A percentile compares a stretch with the other conserved stretches of the same genome.
Conservation (phyloP, 2,329 filamentous ascomycete species). For the Alternaria gansuensis region DNA sequence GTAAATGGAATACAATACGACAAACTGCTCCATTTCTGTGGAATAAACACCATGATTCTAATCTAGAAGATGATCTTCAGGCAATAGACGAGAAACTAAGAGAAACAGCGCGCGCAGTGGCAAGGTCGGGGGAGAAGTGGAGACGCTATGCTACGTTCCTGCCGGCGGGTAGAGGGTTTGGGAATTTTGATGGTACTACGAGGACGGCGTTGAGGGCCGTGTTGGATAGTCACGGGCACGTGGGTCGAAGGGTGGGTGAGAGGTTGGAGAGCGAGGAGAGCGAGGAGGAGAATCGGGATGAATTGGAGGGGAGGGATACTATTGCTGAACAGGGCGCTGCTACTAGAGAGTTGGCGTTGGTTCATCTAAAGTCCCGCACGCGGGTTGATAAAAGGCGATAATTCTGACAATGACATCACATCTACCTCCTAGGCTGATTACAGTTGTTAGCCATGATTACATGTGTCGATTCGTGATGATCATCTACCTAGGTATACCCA, state of each 20-base stretch:
- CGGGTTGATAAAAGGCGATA: neutral
- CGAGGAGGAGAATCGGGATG: neutral
- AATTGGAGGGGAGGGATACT: neutral
- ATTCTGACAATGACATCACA: neutral
- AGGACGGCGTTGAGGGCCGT: neutral
- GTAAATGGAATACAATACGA: neutral
- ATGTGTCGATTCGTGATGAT: neutral
- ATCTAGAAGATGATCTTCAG: neutral
- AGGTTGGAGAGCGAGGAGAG: neutral
- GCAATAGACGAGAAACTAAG: neutral
- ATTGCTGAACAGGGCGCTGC: neutral
- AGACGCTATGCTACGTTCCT: neutral
- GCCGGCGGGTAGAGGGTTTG: neutral
- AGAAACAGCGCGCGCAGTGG: neutral
- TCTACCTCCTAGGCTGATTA: neutral
- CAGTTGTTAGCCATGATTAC: neutral
- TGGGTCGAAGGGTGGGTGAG: neutral
- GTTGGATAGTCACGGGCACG: neutral
- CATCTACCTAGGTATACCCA: neutral
- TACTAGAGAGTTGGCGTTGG: neutral
- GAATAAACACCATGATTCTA: neutral
- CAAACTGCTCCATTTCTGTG: neutral
- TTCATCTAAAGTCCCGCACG: neutral
- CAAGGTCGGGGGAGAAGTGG: neutral
- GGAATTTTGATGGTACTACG: neutral